Evolutionary conservation across 371 early-diverging fungal genomes (phyloP), one percentile per base, ranked within the genome.

Genomic region (Mortierella sp.): DNA sequence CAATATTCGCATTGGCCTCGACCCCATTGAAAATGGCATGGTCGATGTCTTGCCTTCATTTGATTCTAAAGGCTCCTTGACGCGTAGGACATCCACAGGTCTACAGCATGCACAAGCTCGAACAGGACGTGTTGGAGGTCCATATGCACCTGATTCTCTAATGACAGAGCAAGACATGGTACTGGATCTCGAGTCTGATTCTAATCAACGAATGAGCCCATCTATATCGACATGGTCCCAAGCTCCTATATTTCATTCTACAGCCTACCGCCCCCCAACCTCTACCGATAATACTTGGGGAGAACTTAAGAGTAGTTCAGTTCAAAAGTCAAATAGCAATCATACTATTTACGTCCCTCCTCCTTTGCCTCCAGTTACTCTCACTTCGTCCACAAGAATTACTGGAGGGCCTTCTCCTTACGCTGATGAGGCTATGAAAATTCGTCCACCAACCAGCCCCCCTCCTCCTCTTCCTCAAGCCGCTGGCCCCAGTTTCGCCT

Each of bases 91-190:
- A 23, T 75, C 70, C 1, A 54, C 58, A 2, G 53, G 64, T 3
- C 15, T 34, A 7, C 28, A 60, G n/a, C 31, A 57, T 19, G 51
- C 65, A 12, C 60, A 34, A 6, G 53, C 61, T 32, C 64, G 68
- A 1, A 22, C 73, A 19, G 68, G 47, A 5, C 32, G 43, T 5
- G 12, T 47, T 8, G 72, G 29, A 12, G 31, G 32, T 28, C 23
- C 58, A 3, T 79, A 79, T 49, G 66, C 79, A 9, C 57, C 64
- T 0, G 70, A 67, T 7, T 29, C 74, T 2, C 42, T 79, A 23
- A 58, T 73, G 66, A 61, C 70, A 3, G 79, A 79, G n/a, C 69
- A 67, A 13, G 79, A 79, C n/a, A 68, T 79, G 79, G 45, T 12
- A 0, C 56, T 70, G 15, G 74, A 69, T 23, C 64, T 79, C 9